Conservation (phyloP, 306 rosid species). For the Castanea mollissima region DNA sequence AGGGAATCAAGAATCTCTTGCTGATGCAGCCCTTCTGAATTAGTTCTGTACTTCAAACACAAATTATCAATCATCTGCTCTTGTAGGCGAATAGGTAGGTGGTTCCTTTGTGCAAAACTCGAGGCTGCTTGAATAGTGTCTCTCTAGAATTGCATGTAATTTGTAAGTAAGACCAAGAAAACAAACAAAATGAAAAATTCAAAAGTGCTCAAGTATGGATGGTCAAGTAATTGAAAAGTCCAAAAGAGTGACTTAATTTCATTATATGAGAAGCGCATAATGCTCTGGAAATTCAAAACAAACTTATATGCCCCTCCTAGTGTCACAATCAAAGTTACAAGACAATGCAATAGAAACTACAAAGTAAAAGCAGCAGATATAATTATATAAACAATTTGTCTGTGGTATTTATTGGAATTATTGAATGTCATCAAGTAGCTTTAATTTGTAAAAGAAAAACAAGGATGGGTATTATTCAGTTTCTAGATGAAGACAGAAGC, state of each 20-base stretch:
- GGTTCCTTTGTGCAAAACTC: constrained; percentile 61
- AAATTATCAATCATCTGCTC: constrained; percentile 85
- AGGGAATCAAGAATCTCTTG: constrained; percentile 76
- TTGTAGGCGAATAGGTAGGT: constrained; percentile 59
- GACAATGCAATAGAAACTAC: background rate
- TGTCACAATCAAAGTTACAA: background rate
- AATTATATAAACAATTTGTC: background rate
- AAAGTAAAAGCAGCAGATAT: background rate
- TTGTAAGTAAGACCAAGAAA: constrained; percentile 8
- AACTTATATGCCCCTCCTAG: background rate
- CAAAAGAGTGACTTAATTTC: background rate
- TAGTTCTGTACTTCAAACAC: constrained; percentile 68
- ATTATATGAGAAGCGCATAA: background rate
- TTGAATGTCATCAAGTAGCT: background rate
- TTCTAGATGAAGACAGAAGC: background rate
- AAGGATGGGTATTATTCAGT: background rate
- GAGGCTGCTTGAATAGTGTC: constrained; percentile 68
- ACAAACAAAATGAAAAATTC: background rate
- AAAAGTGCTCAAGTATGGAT: background rate
- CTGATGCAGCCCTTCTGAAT: constrained; percentile 82
- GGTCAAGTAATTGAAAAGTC: background rate
- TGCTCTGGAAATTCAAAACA: background rate
- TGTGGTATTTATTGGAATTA: background rate
- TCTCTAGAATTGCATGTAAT: constrained; percentile 48
- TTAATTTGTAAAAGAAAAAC: background rate